Percentiles rank a stretch among this genome's conserved stretches.
phyloP scores from a whole-genome alignment of 2,329 filamentous ascomycete species.

The Alternaria sp. region DNA sequence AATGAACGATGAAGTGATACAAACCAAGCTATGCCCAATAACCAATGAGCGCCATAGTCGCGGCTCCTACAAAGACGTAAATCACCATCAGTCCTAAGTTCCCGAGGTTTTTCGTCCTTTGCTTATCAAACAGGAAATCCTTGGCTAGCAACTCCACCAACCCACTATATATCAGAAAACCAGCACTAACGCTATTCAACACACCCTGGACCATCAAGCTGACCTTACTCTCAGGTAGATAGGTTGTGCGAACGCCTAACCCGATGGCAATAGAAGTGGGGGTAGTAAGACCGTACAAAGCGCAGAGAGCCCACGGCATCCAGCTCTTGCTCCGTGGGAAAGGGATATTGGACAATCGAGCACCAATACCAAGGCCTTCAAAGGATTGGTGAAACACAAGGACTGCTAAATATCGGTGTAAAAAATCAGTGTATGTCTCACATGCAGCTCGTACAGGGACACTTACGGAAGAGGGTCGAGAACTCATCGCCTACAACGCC shows the following conservation, averaged over 20 bases:
- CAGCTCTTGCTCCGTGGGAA: background rate
- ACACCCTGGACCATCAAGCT: conserved; percentile 10
- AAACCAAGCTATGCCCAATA: conserved; percentile 1
- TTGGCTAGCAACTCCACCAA: conserved; percentile 12
- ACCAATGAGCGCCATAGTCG: conserved; percentile 9
- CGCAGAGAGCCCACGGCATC: conserved; percentile 13
- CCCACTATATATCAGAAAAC: conserved; percentile 8
- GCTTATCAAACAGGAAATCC: conserved; percentile 11
- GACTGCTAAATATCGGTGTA: background rate
- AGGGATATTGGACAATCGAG: background rate
- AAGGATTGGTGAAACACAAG: conserved; percentile 13
- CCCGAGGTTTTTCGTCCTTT: conserved; percentile 5
- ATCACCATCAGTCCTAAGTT: background rate
- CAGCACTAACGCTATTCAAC: conserved; percentile 13
- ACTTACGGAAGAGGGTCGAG: conserved; percentile 1
- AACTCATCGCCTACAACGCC: conserved; percentile 10
- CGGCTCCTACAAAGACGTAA: conserved; percentile 10
- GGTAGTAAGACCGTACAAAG: conserved; percentile 6
- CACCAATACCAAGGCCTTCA: conserved; percentile 8
- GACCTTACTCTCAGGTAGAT: conserved; percentile 3
- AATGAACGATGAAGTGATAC: background rate
- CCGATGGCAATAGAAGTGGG: conserved; percentile 8
- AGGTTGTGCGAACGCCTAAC: conserved; percentile 5
- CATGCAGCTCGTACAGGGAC: too few relatives aligned
- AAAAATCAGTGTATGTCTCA: too few relatives aligned